These are phyloP conservation scores for Rutstroemia sp. DNA, from an alignment of 2,329 filamentous ascomycete species.

Conservation along the genomic window DNA sequence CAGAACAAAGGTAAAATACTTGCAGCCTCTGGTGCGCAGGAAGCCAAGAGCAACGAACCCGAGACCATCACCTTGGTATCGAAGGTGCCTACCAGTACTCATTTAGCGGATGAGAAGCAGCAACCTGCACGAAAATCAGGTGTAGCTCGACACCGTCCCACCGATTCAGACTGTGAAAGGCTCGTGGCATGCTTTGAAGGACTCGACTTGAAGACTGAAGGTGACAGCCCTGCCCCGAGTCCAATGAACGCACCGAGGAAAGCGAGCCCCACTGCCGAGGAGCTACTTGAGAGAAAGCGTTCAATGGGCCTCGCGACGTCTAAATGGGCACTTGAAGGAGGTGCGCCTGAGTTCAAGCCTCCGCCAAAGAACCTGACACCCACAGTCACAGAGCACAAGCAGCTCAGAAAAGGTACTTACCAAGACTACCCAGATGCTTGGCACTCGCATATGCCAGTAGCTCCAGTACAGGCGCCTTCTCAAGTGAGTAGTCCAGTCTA, in stretches of 20 bases:
- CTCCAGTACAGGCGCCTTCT: neutral
- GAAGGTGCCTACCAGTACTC: too few species aligned
- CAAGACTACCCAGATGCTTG: neutral
- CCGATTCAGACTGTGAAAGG: neutral
- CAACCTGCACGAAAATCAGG: neutral
- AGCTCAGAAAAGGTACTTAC: neutral
- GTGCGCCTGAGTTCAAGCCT: neutral
- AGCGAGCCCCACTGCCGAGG: neutral
- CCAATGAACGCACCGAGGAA: neutral
- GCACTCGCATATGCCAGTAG: neutral
- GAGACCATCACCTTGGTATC: too few species aligned
- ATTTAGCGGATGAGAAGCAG: neutral
- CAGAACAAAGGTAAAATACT: too few species aligned
- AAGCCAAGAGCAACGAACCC: too few species aligned
- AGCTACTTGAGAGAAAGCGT: conserved; percentile 1
- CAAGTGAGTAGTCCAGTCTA: neutral
- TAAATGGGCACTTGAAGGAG: neutral
- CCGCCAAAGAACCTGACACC: neutral
- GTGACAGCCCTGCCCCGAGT: neutral
- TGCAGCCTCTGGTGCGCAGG: too few species aligned
- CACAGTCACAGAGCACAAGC: neutral
- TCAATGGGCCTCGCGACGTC: neutral
- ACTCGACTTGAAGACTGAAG: neutral
- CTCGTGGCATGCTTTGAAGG: neutral
- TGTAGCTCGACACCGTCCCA: neutral